Percentiles rank a stretch among this genome's conserved stretches.
phyloP scores from a whole-genome alignment of 768 basidiomycete genomes.

The Russula olivacea region DNA sequence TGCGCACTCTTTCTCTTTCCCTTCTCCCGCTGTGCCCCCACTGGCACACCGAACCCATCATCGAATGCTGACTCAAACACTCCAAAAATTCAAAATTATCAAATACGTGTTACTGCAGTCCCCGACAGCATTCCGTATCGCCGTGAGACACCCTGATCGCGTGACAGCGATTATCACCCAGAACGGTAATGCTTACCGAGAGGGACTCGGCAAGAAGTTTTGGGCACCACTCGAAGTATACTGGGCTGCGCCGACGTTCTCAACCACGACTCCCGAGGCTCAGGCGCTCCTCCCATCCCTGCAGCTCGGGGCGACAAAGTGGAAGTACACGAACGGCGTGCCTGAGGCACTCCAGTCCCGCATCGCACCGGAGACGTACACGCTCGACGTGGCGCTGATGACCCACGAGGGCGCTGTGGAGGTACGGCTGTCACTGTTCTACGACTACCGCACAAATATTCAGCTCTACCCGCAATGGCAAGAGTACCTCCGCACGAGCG shows the following conservation, averaged over 20 bases:
- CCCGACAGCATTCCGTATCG: constrained; percentile 32
- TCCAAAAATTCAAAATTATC: neutral
- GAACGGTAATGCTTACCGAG: constrained; percentile 46
- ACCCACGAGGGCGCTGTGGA: constrained; percentile 37
- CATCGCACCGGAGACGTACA: constrained; percentile 29
- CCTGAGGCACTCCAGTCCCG: neutral
- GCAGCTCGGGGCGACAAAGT: constrained; percentile 5
- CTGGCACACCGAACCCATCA: neutral
- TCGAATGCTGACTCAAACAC: neutral
- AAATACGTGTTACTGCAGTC: neutral
- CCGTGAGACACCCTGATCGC: constrained; percentile 37
- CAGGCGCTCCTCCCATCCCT: constrained; percentile 3
- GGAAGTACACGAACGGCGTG: constrained; percentile 6
- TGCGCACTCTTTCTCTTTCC: constrained; percentile 30
- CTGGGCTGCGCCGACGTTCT: constrained; percentile 28
- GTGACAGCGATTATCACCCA: constrained; percentile 43
- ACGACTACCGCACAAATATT: constrained; percentile 40
- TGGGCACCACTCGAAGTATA: constrained; percentile 35
- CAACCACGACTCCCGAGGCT: neutral
- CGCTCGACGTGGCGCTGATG: constrained; percentile 40
- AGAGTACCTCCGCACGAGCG: constrained; percentile 36
- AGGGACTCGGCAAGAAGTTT: constrained; percentile 38
- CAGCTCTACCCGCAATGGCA: constrained; percentile 42
- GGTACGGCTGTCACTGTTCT: constrained; percentile 41
- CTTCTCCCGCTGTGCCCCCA: too few relatives aligned